These are phyloP conservation scores for Babesia bigemina DNA, from an alignment of 169 alveolate genomes.

Conservation along the genomic window DNA sequence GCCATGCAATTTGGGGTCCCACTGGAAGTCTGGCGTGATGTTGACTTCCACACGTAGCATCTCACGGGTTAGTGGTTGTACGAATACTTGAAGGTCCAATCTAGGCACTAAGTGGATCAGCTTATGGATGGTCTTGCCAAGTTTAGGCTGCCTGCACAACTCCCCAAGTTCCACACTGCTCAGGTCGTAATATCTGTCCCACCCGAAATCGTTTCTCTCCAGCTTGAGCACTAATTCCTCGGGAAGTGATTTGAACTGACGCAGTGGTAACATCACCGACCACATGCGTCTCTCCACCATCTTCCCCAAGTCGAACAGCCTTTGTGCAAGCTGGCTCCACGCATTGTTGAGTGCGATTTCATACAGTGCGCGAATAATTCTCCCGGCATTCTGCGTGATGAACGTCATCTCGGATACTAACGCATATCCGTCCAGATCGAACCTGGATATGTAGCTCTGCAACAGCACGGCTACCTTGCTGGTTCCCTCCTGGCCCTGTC, in stretches of 20 bases:
- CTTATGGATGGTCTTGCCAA: conserved; percentile 86
- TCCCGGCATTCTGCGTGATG: conserved; percentile 97
- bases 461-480: conserved; percentile 94
- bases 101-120: conserved; percentile 92
- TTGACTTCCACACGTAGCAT: conserved; percentile 91
- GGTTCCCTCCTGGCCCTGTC: conserved; percentile 82
- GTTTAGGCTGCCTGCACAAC: conserved; percentile 88
- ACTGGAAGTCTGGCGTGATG: conserved; percentile 92
- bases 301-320: conserved; percentile 91
- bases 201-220: conserved; percentile 95
- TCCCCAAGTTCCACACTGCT: conserved; percentile 92
- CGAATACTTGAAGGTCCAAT: conserved; percentile 92
- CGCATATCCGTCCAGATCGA: conserved; percentile 96
- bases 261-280: conserved; percentile 97
- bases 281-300: conserved; percentile 98
- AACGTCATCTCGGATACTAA: conserved; percentile 98
- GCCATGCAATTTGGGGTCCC: conserved; percentile 93
- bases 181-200: conserved; percentile 95
- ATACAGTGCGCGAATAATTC: conserved; percentile 97
- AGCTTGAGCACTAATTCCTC: conserved; percentile 91
- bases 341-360: conserved; percentile 93
- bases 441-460: conserved; percentile 95
- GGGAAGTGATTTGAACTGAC: conserved; percentile 96
- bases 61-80: conserved; percentile 95
- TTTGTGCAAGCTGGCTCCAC: conserved; percentile 92